These are phyloP conservation scores for Backusella psychrophila DNA, from an alignment of 192 early-diverging fungal species.

Conservation along the genomic window DNA sequence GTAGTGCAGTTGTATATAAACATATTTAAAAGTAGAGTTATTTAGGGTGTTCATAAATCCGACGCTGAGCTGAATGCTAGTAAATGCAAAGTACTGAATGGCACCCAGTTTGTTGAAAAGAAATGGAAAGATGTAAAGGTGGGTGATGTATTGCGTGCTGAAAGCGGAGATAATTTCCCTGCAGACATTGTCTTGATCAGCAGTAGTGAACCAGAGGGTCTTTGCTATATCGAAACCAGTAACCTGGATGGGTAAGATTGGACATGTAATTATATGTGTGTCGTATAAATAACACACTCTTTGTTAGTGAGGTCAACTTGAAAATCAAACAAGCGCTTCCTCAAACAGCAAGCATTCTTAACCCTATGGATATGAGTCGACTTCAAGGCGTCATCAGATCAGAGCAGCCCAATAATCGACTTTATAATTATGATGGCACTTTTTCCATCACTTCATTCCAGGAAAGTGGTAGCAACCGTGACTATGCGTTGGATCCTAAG, in stretches of 20 bases:
- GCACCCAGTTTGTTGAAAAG: constrained; percentile 67
- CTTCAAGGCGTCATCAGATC: constrained; percentile 80
- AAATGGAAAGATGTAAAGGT: constrained; percentile 81
- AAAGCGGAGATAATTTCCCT: constrained; percentile 85
- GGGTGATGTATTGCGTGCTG: constrained; percentile 90
- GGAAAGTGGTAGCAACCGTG: constrained; percentile 48
- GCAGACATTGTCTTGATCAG: constrained; percentile 90
- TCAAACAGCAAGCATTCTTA: constrained; percentile 76
- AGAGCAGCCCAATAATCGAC: constrained; percentile 90
- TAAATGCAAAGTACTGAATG: constrained; percentile 58
- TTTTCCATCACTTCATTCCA: constrained; percentile 54
- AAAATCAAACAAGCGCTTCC: constrained; percentile 93
- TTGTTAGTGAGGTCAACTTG: constrained; percentile 86
- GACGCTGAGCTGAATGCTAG: constrained; percentile 74
- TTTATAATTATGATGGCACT: constrained; percentile 93
- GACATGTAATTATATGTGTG: not conserved
- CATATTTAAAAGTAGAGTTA: too few relatives aligned
- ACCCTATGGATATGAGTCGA: constrained; percentile 62
- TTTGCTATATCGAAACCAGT: constrained; percentile 97
- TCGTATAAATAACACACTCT: not conserved
- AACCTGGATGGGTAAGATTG: constrained; percentile 84
- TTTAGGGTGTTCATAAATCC: constrained; percentile 50
- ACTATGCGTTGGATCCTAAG: constrained; percentile 83
- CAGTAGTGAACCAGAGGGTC: constrained; percentile 90
- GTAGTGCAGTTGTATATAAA: not conserved